Conservation (phyloP, 305 asterid species). For the Solanum chacoense region DNA sequence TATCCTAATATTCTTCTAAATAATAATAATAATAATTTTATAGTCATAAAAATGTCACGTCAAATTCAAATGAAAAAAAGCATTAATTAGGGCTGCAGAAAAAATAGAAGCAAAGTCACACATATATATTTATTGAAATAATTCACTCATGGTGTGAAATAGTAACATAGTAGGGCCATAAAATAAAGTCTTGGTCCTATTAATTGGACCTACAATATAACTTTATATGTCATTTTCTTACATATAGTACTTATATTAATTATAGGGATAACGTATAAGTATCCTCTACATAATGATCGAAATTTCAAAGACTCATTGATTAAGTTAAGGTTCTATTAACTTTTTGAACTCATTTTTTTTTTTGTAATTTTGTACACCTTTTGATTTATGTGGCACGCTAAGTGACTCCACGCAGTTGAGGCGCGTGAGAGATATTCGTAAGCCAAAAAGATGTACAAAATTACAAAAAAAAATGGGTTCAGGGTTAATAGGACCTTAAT, state of each 20-base stretch:
- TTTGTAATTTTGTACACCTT: too few species aligned
- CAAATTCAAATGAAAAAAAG: neutral
- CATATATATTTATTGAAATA: neutral
- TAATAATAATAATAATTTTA: neutral
- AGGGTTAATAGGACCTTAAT: too few species aligned
- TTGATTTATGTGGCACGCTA: too few species aligned
- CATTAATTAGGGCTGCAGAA: neutral
- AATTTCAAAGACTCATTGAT: fast-evolving
- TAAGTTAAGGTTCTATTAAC: too few species aligned
- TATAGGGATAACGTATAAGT: too few species aligned
- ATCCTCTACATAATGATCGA: too few species aligned
- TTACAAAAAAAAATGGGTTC: too few species aligned
- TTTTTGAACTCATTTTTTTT: fast-evolving
- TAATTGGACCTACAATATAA: neutral
- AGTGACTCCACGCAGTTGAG: too few species aligned
- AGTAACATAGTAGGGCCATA: neutral
- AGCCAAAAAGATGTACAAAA: too few species aligned
- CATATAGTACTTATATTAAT: neutral
- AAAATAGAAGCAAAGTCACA: neutral
- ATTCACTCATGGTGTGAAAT: neutral
- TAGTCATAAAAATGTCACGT: neutral
- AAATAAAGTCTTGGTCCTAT: neutral
- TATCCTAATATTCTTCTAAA: neutral
- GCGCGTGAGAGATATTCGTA: too few species aligned
- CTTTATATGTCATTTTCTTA: neutral